These are phyloP conservation scores for Saccharum spontaneum DNA, from an alignment of 176 grass and related monocot genomes.

Conservation along the genomic window DNA sequence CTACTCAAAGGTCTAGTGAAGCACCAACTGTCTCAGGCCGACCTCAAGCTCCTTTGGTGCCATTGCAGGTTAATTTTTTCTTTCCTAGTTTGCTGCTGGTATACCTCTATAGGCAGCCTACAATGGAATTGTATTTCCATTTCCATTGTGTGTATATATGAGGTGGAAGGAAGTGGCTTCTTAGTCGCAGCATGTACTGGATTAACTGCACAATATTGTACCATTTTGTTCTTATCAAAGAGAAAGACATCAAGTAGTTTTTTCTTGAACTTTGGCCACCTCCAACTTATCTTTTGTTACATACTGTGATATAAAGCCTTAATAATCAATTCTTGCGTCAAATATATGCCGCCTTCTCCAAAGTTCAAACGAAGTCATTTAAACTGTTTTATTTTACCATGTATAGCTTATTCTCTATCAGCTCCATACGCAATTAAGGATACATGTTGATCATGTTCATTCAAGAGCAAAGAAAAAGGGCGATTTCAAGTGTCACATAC, in stretches of 20 bases:
- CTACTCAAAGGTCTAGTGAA: constrained; percentile 29
- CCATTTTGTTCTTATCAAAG: not conserved
- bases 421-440: not conserved
- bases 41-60: constrained; percentile 56
- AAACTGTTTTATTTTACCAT: not conserved
- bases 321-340: constrained; percentile 6
- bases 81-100: constrained; percentile 22
- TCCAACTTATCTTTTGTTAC: not conserved
- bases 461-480: constrained; percentile 3
- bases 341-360: not conserved
- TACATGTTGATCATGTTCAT: not conserved
- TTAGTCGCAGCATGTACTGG: not conserved
- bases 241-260: not conserved
- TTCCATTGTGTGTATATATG: not conserved
- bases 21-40: not conserved
- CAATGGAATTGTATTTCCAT: not conserved
- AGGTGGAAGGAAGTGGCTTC: not conserved
- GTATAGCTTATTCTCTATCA: constrained; percentile 4
- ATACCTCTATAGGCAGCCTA: not conserved
- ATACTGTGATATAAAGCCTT: not conserved
- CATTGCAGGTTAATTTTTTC: constrained; percentile 59
- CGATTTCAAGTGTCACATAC: not conserved
- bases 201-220: not conserved
- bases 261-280: not conserved
- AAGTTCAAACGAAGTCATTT: not conserved